Base-by-base conservation (phyloP, 768 basidiomycete species). In the Pisolithus albus region DNA sequence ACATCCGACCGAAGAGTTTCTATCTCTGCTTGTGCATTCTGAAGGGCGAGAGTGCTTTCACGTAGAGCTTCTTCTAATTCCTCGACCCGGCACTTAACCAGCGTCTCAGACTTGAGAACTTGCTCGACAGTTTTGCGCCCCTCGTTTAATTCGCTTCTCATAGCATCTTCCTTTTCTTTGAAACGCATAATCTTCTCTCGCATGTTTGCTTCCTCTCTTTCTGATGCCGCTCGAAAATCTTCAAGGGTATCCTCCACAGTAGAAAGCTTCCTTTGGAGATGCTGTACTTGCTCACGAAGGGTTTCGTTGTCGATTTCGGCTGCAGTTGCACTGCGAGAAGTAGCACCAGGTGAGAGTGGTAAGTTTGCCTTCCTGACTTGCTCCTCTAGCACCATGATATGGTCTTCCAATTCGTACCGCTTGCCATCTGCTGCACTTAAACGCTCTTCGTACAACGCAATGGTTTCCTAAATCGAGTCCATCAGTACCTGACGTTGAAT, bases 221-320 rank as follows among this genome's bases (percentile, higher is more conserved):
- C 91, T 1, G 88, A 74, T 19, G 80, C 74, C 2, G 74, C 76
- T 21, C 76, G 82, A 1, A 78, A 73, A 60, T 96, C 92, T 57
- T 93, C 92, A 15, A 97, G 76, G 56, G 81, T 73, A 61, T 95
- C 95, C 62, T 98, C 93, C 61, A 95, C 73, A 37, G 71, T 72
- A 2, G 76, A 67, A 26, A 94, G 77, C 65, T 86, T 87, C 62
- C 79, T 81, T 62, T 91, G 86, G 32, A 95, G 73, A 67, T 98
- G 90, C 38, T 81, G 79, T n/a, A 92, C 77, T 65, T 99, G 94
- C 26, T 94, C 93, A 15, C 79, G 82, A 11, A 97, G 79, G 13
- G 82, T 85, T 65, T 98, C 93, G 61, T 97, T 97, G 67, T 99
- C 94, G 56, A 99, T 98, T 62, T 92, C 83, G 2, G 84, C 79